Evolutionary conservation across 2,329 filamentous ascomycete species (phyloP), one percentile per base, ranked within the genome.

Genomic region (Clonostachys chloroleuca): DNA sequence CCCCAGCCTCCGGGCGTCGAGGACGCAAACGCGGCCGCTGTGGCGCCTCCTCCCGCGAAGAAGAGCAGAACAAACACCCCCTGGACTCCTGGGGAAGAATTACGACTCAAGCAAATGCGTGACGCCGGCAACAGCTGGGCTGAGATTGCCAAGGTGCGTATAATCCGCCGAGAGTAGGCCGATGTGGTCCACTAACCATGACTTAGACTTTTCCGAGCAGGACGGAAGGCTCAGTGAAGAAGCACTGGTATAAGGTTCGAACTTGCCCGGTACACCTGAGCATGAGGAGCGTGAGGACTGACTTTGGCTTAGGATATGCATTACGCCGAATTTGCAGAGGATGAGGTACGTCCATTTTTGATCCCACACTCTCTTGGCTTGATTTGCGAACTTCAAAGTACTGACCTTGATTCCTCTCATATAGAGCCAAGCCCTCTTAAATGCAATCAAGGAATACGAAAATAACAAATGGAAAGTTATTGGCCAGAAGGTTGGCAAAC

Each of bases 391-490:
- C 14, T 42, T 36, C 9, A 10, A 30, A 10, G 9, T 30, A 30
- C 24, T 30, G 24, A 34, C 12, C 10, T 24, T 17, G 35, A 6
- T 20, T 40, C n/a, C 12, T 37, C 17, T 35, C 14, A 30, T 56
- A 52, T 76, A 89, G 81, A 90, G 84, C 61, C 80, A 84, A 58
- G 87, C 88, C 36, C 72, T 99, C 49, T 81, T 95, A 55, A 90
- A 88, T 54, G 94, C 94, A 33, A 99, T 99, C 72, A 96, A 96
- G 70, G 94, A 99, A 65, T 97, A 97, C 70, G 94, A 99, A 65
- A 87, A 90, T 63, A 96, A 95, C 68, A 97, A 97, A 66, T 99
- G 94, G 94, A 97, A 97, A 72, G 84, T 86, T 24, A 97, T 97
- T 62, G 94, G 94, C 35, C 86, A 89, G 66, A 97, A 97, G 69